Evolutionary conservation across 257 asterid genomes (phyloP).

Genomic region (Haberlea rhodopensis): DNA sequence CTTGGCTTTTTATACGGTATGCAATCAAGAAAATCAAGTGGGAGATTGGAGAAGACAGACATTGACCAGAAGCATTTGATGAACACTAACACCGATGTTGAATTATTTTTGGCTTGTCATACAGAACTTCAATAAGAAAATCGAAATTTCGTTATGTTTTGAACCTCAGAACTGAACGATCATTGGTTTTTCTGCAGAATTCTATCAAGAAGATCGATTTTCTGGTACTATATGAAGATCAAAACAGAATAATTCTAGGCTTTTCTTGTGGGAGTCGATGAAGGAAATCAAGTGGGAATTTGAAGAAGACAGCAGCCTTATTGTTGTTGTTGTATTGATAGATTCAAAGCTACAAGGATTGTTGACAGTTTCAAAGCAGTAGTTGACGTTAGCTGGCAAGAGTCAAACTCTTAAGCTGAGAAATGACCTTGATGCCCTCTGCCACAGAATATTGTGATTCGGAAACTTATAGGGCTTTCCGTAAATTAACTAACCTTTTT

Average conservation of each 20-base stretch:
- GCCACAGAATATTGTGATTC: background rate
- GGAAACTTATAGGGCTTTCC: constrained; percentile 4
- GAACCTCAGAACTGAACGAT: no score
- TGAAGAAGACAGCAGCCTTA: constrained; percentile 6
- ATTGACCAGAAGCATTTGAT: background rate
- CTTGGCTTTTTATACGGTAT: background rate
- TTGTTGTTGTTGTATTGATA: constrained; percentile 14
- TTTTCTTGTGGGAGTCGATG: background rate
- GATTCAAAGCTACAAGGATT: constrained; percentile 23
- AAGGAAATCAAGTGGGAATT: background rate
- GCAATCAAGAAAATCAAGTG: background rate
- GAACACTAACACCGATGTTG: background rate
- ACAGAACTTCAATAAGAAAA: background rate
- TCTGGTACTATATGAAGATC: no score
- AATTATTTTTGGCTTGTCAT: background rate
- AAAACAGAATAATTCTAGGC: background rate
- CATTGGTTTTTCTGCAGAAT: no score
- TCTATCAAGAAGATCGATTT: background rate
- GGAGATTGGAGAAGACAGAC: constrained; percentile 1
- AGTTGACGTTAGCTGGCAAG: constrained; percentile 30
- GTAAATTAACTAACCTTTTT: constrained; percentile 5
- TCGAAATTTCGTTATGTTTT: no score
- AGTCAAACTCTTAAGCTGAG: constrained; percentile 5
- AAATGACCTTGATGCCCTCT: constrained; percentile 27
- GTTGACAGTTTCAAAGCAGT: constrained; percentile 39